Conservation (phyloP, 805 yeast genomes). For the Saccharomycopsis sp. region DNA sequence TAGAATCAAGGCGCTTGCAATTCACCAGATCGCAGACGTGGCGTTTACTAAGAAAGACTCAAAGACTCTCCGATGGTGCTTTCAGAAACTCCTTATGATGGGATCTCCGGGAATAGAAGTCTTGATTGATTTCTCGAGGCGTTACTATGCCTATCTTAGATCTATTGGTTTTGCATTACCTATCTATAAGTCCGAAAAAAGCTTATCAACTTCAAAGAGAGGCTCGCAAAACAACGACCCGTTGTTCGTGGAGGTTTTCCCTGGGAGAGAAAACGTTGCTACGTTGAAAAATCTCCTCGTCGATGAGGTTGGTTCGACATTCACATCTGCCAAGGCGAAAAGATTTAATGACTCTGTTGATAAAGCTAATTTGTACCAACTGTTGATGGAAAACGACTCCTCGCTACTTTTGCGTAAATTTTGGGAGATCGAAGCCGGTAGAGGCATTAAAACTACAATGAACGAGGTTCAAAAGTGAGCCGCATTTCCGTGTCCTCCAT, state of each 20-base stretch:
- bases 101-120: conserved; percentile 16
- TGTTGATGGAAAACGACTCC: background rate
- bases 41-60: conserved; percentile 4
- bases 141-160: background rate
- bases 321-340: background rate
- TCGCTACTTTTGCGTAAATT: background rate
- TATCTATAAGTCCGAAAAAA: background rate
- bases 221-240: background rate
- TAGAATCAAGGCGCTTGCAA: conserved; percentile 8
- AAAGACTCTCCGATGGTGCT: conserved; percentile 4
- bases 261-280: background rate
- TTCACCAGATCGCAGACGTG: conserved; percentile 10
- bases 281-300: background rate
- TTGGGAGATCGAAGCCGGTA: background rate
- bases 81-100: conserved; percentile 5
- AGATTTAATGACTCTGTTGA: background rate
- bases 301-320: background rate
- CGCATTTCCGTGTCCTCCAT: background rate
- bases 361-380: background rate
- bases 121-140: conserved; percentile 12
- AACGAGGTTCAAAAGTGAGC: background rate
- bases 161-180: conserved; percentile 11
- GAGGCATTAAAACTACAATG: background rate
- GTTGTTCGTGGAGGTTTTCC: background rate
- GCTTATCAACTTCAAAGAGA: background rate